phyloP scores from a whole-genome alignment of 768 basidiomycete species.

The Boletellus sp. region DNA sequence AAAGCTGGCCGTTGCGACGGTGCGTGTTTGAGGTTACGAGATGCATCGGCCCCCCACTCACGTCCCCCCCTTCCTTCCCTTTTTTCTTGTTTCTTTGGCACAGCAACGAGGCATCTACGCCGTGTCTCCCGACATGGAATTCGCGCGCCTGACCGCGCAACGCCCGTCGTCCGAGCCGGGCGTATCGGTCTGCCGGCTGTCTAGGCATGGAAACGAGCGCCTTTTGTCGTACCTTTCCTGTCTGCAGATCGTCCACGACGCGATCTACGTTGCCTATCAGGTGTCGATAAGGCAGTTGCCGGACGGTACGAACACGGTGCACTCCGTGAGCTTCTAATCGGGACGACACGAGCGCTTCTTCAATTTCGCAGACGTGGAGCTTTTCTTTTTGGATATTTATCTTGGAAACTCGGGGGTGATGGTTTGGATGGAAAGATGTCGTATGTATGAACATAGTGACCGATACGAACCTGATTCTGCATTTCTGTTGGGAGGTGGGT shows the following conservation, averaged over 20 bases:
- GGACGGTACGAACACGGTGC: neutral
- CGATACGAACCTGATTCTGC: too few species aligned
- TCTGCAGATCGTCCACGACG: conserved; percentile 54
- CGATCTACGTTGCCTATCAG: conserved; percentile 43
- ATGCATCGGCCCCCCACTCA: neutral
- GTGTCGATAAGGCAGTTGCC: neutral
- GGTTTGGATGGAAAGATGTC: too few species aligned
- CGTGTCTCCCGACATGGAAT: conserved; percentile 23
- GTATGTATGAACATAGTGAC: too few species aligned
- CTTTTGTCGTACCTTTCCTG: conserved; percentile 37
- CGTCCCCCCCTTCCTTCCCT: too few species aligned
- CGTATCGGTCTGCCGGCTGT: conserved; percentile 20
- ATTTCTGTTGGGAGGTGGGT: too few species aligned
- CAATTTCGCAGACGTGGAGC: too few species aligned
- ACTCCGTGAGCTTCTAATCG: neutral
- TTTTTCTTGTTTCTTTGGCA: too few species aligned
- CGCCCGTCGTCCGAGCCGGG: conserved; percentile 32
- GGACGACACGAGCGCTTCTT: too few species aligned
- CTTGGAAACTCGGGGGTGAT: too few species aligned
- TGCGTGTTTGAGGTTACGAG: conserved; percentile 12
- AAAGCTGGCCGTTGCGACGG: conserved; percentile 46
- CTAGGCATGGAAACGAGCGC: conserved; percentile 8
- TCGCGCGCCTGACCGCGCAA: conserved; percentile 21
- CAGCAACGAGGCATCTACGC: conserved; percentile 23
- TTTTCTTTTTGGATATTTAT: too few species aligned